phyloP scores from a whole-genome alignment of 2,329 filamentous ascomycete genomes.

The Penicillium sp. region DNA sequence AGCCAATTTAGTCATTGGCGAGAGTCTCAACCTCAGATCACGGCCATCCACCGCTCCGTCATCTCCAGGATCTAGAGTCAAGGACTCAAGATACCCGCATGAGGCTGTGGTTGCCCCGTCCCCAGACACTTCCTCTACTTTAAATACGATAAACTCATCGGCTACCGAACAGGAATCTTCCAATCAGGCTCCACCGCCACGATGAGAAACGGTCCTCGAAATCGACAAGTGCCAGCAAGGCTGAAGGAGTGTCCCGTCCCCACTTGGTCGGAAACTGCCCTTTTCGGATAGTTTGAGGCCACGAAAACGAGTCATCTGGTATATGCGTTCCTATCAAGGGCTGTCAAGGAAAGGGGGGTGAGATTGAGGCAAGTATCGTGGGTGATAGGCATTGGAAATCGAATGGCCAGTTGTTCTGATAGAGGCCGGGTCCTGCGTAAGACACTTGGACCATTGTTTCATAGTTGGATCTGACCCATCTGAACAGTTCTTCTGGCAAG shows the following conservation, averaged over 20 bases:
- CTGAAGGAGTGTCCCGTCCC: background rate
- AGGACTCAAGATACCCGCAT: background rate
- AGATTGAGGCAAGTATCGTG: background rate
- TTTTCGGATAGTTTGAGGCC: background rate
- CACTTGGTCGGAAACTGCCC: background rate
- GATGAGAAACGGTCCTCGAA: background rate
- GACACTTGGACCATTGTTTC: background rate
- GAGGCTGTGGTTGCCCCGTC: background rate
- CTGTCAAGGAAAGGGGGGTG: background rate
- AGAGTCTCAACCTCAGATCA: background rate
- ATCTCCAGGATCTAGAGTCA: background rate
- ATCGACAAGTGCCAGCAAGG: background rate
- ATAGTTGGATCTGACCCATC: background rate
- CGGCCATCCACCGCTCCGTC: background rate
- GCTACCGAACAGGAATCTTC: background rate
- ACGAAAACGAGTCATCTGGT: background rate
- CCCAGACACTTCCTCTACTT: background rate
- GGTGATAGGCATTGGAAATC: background rate
- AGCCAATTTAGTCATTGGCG: too few species aligned
- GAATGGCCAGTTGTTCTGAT: background rate
- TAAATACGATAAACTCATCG: slow-evolving; percentile 2
- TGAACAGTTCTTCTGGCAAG: background rate
- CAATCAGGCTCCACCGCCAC: background rate
- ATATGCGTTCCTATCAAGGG: background rate
- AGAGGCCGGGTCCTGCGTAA: background rate